These are phyloP conservation scores for Paramarasmius palmivorus DNA, from an alignment of 1,284 basidiomycete species.

Conservation along the genomic window DNA sequence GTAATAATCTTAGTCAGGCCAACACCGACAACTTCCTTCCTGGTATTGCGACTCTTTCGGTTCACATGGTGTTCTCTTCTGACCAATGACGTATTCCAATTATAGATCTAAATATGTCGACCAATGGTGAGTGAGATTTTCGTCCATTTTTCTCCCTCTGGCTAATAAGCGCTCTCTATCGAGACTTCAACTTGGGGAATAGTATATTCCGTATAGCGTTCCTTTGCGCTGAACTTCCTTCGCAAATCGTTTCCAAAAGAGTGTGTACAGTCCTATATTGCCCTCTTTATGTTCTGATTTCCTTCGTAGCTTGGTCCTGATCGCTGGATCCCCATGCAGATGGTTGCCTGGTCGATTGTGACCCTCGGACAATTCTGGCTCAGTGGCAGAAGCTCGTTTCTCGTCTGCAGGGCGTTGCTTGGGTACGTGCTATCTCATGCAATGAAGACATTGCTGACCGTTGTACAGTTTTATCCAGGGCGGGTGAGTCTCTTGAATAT, in stretches of 20 bases:
- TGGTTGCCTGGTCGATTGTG: slow-evolving; percentile 3
- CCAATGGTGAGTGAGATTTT: no score
- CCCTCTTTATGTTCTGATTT: no score
- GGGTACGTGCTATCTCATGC: no score
- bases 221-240: not conserved
- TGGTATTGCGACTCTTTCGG: not conserved
- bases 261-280: no score
- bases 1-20: not conserved
- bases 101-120: no score
- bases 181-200: slow-evolving; percentile 2
- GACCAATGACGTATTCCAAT: no score
- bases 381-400: not conserved
- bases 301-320: not conserved
- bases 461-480: not conserved
- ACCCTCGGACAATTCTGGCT: not conserved
- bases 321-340: not conserved
- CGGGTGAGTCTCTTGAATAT: no score
- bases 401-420: not conserved
- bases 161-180: no score
- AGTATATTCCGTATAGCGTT: slow-evolving; percentile 1
- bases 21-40: not conserved
- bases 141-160: not conserved
- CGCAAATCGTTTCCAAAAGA: not conserved
- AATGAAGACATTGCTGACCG: no score
- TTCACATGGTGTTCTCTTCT: no score